phyloP scores from a whole-genome alignment of 805 yeast genomes.

The Yamadazyma insecticola region DNA sequence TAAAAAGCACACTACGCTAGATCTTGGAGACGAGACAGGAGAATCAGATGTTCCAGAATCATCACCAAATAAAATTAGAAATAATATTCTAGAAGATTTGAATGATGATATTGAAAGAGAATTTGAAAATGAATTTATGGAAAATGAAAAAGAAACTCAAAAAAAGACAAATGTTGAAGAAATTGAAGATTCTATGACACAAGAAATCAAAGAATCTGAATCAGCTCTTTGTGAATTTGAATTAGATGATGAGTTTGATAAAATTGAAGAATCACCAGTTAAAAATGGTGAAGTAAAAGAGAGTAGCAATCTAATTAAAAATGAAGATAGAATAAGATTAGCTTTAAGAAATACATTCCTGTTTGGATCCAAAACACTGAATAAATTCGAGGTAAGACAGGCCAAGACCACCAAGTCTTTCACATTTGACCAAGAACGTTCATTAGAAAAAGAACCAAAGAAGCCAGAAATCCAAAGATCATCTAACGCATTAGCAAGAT shows the following conservation, averaged over 20 bases:
- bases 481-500: slow-evolving; percentile 7
- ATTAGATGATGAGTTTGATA: slow-evolving; percentile 29
- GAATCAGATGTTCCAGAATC: slow-evolving; percentile 31
- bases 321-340: slow-evolving; percentile 4
- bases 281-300: slow-evolving; percentile 13
- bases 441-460: not conserved
- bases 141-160: not conserved
- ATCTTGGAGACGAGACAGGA: slow-evolving; percentile 13
- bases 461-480: not conserved
- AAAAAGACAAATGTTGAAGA: not conserved
- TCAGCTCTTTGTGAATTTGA: slow-evolving; percentile 10
- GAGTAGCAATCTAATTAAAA: slow-evolving; percentile 1
- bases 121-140: not conserved
- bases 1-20: not conserved
- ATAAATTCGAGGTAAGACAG: slow-evolving; percentile 1
- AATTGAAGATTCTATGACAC: not conserved
- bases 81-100: slow-evolving; percentile 10
- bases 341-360: slow-evolving; percentile 19
- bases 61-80: slow-evolving; percentile 2
- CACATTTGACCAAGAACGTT: not conserved
- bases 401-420: not conserved
- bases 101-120: slow-evolving; percentile 14
- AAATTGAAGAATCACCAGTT: slow-evolving; percentile 39
- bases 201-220: not conserved
- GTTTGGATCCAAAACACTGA: slow-evolving; percentile 11